These are phyloP conservation scores for Pterocarpus macrocarpus DNA, from an alignment of 306 rosid genomes.

Conservation along the genomic window DNA sequence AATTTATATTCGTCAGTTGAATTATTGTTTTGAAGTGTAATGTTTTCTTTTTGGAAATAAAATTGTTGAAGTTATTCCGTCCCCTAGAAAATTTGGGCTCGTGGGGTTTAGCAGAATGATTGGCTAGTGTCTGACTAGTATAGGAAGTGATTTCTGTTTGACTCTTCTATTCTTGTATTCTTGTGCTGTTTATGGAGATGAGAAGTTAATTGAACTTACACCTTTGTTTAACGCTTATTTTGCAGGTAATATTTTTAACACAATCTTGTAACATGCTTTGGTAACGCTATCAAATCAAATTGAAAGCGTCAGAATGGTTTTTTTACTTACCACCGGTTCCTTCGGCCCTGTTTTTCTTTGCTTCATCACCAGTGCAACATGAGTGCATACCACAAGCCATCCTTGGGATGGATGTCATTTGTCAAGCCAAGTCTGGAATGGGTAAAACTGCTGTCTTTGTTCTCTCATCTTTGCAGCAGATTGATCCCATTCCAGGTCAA, in stretches of 20 bases:
- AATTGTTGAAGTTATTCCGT: too few relatives aligned
- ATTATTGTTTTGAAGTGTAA: not conserved
- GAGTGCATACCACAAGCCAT: slow-evolving; percentile 99
- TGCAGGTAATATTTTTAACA: slow-evolving; percentile 84
- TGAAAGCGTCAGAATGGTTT: slow-evolving; percentile 68
- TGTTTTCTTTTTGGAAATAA: not conserved
- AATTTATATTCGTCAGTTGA: not conserved
- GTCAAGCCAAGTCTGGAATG: slow-evolving; percentile 99
- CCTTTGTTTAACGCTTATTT: slow-evolving; percentile 11
- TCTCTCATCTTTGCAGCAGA: slow-evolving; percentile 93
- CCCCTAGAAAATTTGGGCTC: not conserved
- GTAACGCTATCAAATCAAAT: slow-evolving; percentile 52
- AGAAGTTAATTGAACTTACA: not conserved
- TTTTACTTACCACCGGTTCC: slow-evolving; percentile 84
- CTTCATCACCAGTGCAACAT: slow-evolving; percentile 96
- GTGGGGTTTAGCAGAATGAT: not conserved
- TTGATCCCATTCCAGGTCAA: slow-evolving; percentile 95
- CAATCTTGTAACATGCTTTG: slow-evolving; percentile 71
- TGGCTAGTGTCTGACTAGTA: not conserved
- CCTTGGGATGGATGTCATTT: slow-evolving; percentile 98
- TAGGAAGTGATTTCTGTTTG: slow-evolving; percentile 24
- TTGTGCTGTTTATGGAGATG: not conserved
- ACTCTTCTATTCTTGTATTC: not conserved
- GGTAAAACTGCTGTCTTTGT: slow-evolving; percentile 99
- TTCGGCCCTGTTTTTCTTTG: slow-evolving; percentile 74